Evolutionary conservation across 441 rosid species (phyloP), one percentile per base, ranked within the genome.

Genomic region (Bocquillonia castaneifolia): DNA sequence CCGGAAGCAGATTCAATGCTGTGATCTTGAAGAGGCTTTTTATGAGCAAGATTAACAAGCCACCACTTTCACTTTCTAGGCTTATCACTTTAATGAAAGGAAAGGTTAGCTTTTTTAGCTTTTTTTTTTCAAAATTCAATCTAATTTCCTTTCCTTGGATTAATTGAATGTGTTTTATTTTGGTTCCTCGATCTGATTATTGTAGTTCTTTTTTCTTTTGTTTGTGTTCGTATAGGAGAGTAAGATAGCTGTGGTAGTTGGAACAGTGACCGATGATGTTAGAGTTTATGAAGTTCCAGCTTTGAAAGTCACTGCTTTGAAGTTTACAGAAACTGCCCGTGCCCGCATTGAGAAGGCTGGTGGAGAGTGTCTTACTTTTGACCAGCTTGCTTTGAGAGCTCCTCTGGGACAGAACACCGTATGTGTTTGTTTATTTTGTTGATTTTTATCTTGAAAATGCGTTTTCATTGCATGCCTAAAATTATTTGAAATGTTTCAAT

Each of bases 321-420:
- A 86, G 80, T 93, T 93, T 64, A 89, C 96, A 0, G 93, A 93
- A 79, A 89, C 93, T 0, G 93, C 90, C 6, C 86, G 96, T 45
- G 97, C 96, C 10, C 76, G 96, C 74, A 91, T 93, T 44, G 97
- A 88, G 86, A 91, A 91, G 75, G 93, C 93, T 34, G 97, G 97
- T 20, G 98, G 98, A 20, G 97, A 93, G 74, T 93, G 99, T 80
- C 78, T 93, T 72, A 93, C 97, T 23, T 93, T 93, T 69, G 97
- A 93, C 36, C 96, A 91, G 81, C 92, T 91, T 60, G 92, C 97
- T 48, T 83, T 93, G 64, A 79, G 76, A 72, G 97, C 97, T 65
- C 98, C 98, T 3, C 79, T 93, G 75, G 98, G 98, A 4, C 96
- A 93, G 82, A 93, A 93, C 92, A 93, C 93, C 71, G 98, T 93